Conservation (phyloP, 2,329 filamentous ascomycete genomes). For the Talaromyces verruculosus region DNA sequence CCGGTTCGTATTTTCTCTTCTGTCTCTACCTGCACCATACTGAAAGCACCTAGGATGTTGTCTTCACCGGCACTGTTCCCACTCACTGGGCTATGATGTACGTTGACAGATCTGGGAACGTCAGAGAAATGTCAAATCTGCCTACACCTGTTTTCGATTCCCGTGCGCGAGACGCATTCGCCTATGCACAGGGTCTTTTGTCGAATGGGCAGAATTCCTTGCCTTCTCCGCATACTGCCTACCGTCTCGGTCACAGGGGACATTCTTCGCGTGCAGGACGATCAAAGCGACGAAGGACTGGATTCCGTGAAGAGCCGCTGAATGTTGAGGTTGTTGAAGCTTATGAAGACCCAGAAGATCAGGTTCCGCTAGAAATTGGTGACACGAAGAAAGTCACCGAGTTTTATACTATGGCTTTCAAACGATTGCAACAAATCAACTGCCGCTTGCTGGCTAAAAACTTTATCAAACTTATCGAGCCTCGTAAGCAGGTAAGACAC, state of each 20-base stretch:
- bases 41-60: conserved; percentile 12
- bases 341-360: conserved; percentile 29
- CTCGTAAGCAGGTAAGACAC: conserved; percentile 49
- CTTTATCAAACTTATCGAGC: conserved; percentile 50
- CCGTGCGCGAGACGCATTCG: conserved; percentile 13
- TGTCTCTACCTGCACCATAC: background rate
- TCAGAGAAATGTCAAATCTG: conserved; percentile 18
- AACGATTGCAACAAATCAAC: conserved; percentile 47
- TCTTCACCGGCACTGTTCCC: conserved; percentile 16
- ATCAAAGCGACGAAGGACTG: conserved; percentile 20
- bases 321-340: conserved; percentile 5
- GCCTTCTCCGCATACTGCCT: background rate
- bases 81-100: conserved; percentile 19
- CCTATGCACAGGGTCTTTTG: conserved; percentile 4
- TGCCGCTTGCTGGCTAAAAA: conserved; percentile 48
- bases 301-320: conserved; percentile 9
- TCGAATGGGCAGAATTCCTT: background rate
- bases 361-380: conserved; percentile 39
- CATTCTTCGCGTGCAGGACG: conserved; percentile 4
- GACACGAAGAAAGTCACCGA: conserved; percentile 38
- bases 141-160: conserved; percentile 7
- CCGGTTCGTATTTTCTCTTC: conserved; percentile 2
- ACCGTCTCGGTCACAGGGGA: background rate
- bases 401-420: conserved; percentile 45
- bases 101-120: conserved; percentile 13